Conservation (phyloP, 805 yeast genomes). For the Candida ponderosae region DNA sequence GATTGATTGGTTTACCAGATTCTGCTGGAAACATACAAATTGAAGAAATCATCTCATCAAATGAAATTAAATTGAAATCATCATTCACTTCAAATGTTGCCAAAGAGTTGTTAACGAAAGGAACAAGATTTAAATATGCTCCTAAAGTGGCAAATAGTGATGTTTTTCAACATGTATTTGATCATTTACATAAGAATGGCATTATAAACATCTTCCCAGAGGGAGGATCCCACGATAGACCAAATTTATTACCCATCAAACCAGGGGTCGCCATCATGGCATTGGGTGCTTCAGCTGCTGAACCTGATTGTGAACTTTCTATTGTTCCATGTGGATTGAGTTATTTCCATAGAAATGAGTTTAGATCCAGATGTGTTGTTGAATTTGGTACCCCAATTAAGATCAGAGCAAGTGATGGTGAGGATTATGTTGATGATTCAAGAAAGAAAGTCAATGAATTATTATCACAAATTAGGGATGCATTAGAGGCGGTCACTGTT, state of each 20-base stretch:
- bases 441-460: constrained; percentile 69
- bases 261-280: constrained; percentile 99
- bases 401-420: constrained; percentile 53
- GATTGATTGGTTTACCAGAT: constrained; percentile 69
- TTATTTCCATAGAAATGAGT: constrained; percentile 90
- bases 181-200: constrained; percentile 68
- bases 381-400: constrained; percentile 88
- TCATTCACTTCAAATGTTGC: constrained; percentile 54
- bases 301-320: constrained; percentile 66
- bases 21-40: constrained; percentile 74
- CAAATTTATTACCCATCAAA: constrained; percentile 82
- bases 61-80: constrained; percentile 56
- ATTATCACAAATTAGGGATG: constrained; percentile 64
- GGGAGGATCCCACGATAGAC: constrained; percentile 95
- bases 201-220: constrained; percentile 93
- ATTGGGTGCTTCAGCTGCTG: constrained; percentile 77
- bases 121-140: constrained; percentile 67
- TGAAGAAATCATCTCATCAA: constrained; percentile 58
- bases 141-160: constrained; percentile 74
- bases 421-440: constrained; percentile 55
- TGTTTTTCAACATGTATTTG: constrained; percentile 77
- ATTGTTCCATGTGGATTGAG: constrained; percentile 96
- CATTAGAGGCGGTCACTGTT: constrained; percentile 83
- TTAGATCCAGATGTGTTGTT: constrained; percentile 88
- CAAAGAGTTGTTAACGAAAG: constrained; percentile 39